Base-by-base conservation (phyloP, 2,329 filamentous ascomycete genomes). In the Xylaria sp. region DNA sequence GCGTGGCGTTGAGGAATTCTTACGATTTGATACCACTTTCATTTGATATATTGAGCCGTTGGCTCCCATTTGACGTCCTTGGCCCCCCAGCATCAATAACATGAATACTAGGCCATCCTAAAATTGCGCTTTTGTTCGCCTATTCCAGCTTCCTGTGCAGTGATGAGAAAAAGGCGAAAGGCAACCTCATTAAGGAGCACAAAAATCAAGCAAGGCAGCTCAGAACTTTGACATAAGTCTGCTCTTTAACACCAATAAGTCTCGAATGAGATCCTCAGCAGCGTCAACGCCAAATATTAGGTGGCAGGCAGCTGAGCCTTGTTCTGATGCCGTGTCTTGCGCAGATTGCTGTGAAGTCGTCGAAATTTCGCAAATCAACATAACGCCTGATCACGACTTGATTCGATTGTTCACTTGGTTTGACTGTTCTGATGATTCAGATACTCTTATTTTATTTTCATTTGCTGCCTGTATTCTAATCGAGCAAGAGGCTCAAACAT, bases 11-110 rank as follows among this genome's bases (percentile, higher is more conserved):
- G 63, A 75, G 65, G 76, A 74, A 72, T 76, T 63, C 69, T 77
- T 77, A 77, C 75, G 76, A 77, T 72, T 77, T 77, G 77, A 79
- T 79, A 79, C 77, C 77, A 79, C 74, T 77, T 77, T 77, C 70
- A 74, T 77, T 76, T 68, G 71, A 75, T 77, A 76, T 75, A 70
- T 63, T 11, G 68, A 62, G 59, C 57, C 48, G 23, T 42, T 49
- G 28, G 59, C 63, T 68, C 61, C 33, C 54, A 58, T 66, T 66
- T 56, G 59, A 66, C 69, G 66, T 73, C 46, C 13, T 59, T 66
- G 49, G 49, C 60, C 60, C 54, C 40, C 48, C 60, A 56, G 42
- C 48, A 69, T 67, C 58, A 46, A 66, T 62, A 54, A 63, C 57
- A 53, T 63, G 63, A 66, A 46, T 48, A 60, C 57, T 36, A 28